phyloP scores from a whole-genome alignment of 768 basidiomycete species.

The Lentinula guzmanii region DNA sequence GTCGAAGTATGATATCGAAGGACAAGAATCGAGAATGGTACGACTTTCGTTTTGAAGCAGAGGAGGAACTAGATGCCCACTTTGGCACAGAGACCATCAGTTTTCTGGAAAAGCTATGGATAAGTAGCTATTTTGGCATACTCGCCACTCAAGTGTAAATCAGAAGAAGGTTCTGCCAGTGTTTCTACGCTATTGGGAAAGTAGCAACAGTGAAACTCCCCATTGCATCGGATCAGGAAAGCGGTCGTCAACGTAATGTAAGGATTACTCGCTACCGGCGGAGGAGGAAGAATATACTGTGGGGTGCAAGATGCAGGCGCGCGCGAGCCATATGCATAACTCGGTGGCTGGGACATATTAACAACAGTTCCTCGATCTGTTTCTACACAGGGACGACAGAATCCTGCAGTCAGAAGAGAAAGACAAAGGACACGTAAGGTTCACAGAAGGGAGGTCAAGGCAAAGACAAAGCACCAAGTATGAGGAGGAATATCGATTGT shows the following conservation, averaged over 20 bases:
- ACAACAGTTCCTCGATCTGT: slow-evolving; percentile 34
- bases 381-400: slow-evolving; percentile 64
- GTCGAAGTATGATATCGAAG: too few relatives aligned
- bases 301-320: background rate
- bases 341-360: slow-evolving; percentile 16
- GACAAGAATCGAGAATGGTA: too few relatives aligned
- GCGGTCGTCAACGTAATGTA: background rate
- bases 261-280: background rate
- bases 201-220: too few relatives aligned
- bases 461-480: slow-evolving; percentile 35
- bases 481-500: slow-evolving; percentile 64
- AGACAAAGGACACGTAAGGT: background rate
- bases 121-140: too few relatives aligned
- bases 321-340: background rate
- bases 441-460: background rate
- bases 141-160: too few relatives aligned
- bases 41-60: too few relatives aligned
- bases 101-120: too few relatives aligned
- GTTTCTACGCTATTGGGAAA: too few relatives aligned
- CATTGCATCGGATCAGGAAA: background rate
- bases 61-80: too few relatives aligned
- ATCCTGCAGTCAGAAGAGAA: slow-evolving; percentile 34
- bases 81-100: too few relatives aligned
- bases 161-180: too few relatives aligned
- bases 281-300: background rate